Evolutionary conservation across 768 basidiomycete genomes (phyloP).

Genomic region (Butyriboletus loyo): DNA sequence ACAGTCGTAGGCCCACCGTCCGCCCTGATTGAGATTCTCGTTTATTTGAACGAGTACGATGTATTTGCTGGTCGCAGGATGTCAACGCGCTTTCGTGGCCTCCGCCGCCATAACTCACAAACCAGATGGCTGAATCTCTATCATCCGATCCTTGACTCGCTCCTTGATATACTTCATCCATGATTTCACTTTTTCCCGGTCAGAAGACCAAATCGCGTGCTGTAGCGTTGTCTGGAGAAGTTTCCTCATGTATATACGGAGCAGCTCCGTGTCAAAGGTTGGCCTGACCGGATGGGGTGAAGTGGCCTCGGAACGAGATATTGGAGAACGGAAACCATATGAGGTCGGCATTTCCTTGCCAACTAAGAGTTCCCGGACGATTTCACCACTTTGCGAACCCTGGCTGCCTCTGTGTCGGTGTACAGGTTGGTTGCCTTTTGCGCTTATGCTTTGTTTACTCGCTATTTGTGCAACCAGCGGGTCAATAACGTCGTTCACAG

Average conservation of each 20-base stretch:
- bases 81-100: constrained; percentile 13
- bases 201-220: constrained; percentile 61
- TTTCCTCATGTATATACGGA: constrained; percentile 80
- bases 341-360: constrained; percentile 24
- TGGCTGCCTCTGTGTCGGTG: neutral
- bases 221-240: constrained; percentile 70
- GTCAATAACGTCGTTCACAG: neutral
- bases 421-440: neutral
- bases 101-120: constrained; percentile 55
- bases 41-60: constrained; percentile 82
- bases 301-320: constrained; percentile 58
- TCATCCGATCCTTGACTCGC: constrained; percentile 81
- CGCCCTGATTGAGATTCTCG: constrained; percentile 83
- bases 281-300: constrained; percentile 46
- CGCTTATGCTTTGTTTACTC: constrained; percentile 22
- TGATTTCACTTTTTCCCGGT: constrained; percentile 63
- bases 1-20: constrained; percentile 51
- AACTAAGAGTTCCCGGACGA: neutral
- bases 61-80: constrained; percentile 60
- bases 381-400: neutral
- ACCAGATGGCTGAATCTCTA: constrained; percentile 76
- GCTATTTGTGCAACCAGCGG: constrained; percentile 18
- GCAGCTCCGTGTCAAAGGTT: constrained; percentile 66
- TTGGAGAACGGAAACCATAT: constrained; percentile 54
- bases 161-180: constrained; percentile 87